Percentiles rank a stretch among this genome's conserved stretches.
These are phyloP conservation scores for Lathyrus oleraceus DNA, from an alignment of 306 rosid species.

Conservation along the genomic window DNA sequence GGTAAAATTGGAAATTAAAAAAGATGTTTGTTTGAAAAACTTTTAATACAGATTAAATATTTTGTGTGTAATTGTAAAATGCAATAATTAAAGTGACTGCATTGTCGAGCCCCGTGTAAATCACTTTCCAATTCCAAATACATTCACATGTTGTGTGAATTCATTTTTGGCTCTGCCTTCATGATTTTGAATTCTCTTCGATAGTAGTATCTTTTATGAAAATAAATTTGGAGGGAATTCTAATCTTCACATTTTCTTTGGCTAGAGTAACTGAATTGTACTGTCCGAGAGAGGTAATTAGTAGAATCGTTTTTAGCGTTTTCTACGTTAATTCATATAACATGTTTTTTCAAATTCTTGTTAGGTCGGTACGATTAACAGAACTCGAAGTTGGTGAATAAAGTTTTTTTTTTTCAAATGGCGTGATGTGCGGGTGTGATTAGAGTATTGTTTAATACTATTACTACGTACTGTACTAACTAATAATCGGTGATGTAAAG, in stretches of 20 bases:
- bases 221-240: background rate
- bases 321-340: too few relatives aligned
- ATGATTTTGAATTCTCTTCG: background rate
- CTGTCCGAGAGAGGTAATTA: too few relatives aligned
- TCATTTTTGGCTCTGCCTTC: background rate
- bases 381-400: background rate
- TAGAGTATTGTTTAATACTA: constrained; percentile 20
- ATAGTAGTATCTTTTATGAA: background rate
- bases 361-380: too few relatives aligned
- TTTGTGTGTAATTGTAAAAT: background rate
- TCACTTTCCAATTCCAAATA: background rate
- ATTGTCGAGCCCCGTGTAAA: constrained; percentile 10
- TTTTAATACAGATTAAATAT: too few relatives aligned
- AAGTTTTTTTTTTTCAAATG: background rate
- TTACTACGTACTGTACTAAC: too few relatives aligned
- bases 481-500: background rate
- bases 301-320: too few relatives aligned
- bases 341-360: too few relatives aligned
- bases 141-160: background rate
- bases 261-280: too few relatives aligned
- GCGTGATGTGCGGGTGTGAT: constrained; percentile 71
- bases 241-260: too few relatives aligned
- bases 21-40: background rate
- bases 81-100: background rate
- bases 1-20: constrained; percentile 5